These are phyloP conservation scores for Psilocybe tampanensis DNA, from an alignment of 768 basidiomycete genomes.

Conservation along the genomic window DNA sequence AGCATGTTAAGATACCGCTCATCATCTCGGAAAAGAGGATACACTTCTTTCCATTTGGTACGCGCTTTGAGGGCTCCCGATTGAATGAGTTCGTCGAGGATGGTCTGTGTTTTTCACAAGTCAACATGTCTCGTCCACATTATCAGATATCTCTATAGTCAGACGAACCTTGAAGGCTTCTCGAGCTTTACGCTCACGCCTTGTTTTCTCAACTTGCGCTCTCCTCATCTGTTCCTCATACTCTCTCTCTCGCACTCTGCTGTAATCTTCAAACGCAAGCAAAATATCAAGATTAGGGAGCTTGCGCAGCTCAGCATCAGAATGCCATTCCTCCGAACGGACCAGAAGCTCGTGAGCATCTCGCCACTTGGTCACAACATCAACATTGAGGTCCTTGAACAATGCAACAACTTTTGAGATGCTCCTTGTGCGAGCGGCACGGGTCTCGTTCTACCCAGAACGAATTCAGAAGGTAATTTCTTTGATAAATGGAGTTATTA, in stretches of 20 bases:
- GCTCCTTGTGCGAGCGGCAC: conserved; percentile 76
- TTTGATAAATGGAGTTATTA: not conserved
- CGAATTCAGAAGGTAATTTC: not conserved
- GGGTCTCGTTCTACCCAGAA: conserved; percentile 67
- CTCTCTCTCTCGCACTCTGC: conserved; percentile 85
- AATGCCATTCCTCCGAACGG: conserved; percentile 78
- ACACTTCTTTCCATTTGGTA: conserved; percentile 91
- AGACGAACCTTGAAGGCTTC: conserved; percentile 82
- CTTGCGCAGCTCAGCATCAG: conserved; percentile 75
- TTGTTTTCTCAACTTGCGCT: conserved; percentile 78
- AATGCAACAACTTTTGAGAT: conserved; percentile 82
- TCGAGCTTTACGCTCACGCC: conserved; percentile 85
- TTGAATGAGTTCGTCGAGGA: conserved; percentile 72
- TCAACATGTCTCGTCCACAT: not conserved
- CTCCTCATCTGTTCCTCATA: conserved; percentile 87
- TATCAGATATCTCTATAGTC: not conserved
- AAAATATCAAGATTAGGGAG: conserved; percentile 92
- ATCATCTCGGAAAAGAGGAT: conserved; percentile 75
- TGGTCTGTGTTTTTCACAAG: conserved; percentile 41
- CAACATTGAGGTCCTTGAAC: conserved; percentile 86
- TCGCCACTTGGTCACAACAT: conserved; percentile 94
- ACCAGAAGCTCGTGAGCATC: conserved; percentile 77
- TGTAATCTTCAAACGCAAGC: conserved; percentile 93
- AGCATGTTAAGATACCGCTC: conserved; percentile 86
- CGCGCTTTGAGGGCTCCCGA: conserved; percentile 73